phyloP scores from a whole-genome alignment of 441 rosid genomes.

The Mallotus repandus region DNA sequence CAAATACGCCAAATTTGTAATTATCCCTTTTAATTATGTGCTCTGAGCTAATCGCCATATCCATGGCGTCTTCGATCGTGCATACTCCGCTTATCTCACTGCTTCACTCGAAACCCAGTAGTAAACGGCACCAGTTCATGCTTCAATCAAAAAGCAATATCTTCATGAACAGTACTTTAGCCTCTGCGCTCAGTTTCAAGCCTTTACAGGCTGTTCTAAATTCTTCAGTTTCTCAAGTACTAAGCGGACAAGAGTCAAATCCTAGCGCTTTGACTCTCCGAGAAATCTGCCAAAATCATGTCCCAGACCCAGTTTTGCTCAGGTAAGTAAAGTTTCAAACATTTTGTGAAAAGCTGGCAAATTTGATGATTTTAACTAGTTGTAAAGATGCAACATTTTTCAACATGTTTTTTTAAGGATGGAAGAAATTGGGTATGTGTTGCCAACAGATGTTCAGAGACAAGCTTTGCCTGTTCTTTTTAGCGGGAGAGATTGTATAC shows the following conservation, averaged over 20 bases:
- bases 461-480: slow-evolving; percentile 74
- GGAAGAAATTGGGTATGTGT: slow-evolving; percentile 62
- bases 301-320: slow-evolving; percentile 56
- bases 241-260: slow-evolving; percentile 4
- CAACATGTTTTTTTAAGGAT: slow-evolving; percentile 39
- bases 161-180: slow-evolving; percentile 1
- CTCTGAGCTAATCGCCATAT: no score
- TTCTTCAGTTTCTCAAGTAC: slow-evolving; percentile 18
- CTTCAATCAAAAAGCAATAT: slow-evolving; percentile 11
- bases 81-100: slow-evolving; percentile 30
- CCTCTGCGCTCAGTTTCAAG: slow-evolving; percentile 5
- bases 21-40: no score
- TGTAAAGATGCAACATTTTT: neutral
- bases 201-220: slow-evolving; percentile 19
- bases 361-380: neutral
- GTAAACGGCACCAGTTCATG: slow-evolving; percentile 6
- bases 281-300: slow-evolving; percentile 54
- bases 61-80: slow-evolving; percentile 20
- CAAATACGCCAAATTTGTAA: no score
- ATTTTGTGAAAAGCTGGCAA: neutral
- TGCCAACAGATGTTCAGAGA: slow-evolving; percentile 63
- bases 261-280: slow-evolving; percentile 28
- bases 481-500: slow-evolving; percentile 67
- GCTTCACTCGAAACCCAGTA: slow-evolving; percentile 17
- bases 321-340: slow-evolving; percentile 40